Evolutionary conservation across 2,329 filamentous ascomycete species (phyloP).

Genomic region (Myriosclerotinia duriaeana): DNA sequence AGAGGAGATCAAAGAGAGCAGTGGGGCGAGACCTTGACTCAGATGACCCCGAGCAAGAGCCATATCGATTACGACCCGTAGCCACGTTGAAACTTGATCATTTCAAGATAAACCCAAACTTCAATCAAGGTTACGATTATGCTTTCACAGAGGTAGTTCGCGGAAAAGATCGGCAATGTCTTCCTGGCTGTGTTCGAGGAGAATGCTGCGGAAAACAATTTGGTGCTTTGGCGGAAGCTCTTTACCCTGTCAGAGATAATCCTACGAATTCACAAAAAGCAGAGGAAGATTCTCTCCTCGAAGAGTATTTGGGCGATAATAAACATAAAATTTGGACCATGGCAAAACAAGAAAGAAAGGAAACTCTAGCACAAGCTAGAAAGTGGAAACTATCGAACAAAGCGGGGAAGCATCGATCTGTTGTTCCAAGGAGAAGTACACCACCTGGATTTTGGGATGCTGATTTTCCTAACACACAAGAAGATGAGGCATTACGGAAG

Average conservation of each 20-base stretch:
- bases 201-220: slow-evolving; percentile 51
- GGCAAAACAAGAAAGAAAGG: slow-evolving; percentile 58
- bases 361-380: slow-evolving; percentile 73
- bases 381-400: slow-evolving; percentile 70
- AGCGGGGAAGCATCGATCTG: slow-evolving; percentile 74
- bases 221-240: slow-evolving; percentile 36
- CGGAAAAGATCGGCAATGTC: slow-evolving; percentile 56
- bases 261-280: slow-evolving; percentile 36
- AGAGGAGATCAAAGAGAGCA: background rate
- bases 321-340: slow-evolving; percentile 60
- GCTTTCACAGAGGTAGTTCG: slow-evolving; percentile 62
- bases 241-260: slow-evolving; percentile 27
- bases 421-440: slow-evolving; percentile 67
- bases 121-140: slow-evolving; percentile 58
- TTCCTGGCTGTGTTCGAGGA: slow-evolving; percentile 60
- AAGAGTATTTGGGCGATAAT: slow-evolving; percentile 56
- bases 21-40: background rate
- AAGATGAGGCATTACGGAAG: slow-evolving; percentile 63
- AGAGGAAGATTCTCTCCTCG: slow-evolving; percentile 53
- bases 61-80: slow-evolving; percentile 45
- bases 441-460: slow-evolving; percentile 89
- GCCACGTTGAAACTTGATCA: slow-evolving; percentile 48
- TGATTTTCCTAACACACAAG: slow-evolving; percentile 87
- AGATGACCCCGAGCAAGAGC: slow-evolving; percentile 37
- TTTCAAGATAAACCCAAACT: slow-evolving; percentile 64